Percentiles rank a stretch among this genome's conserved stretches.
Evolutionary conservation across 2,329 filamentous ascomycete species (phyloP).

Genomic region (Dryadomyces quercivorus): DNA sequence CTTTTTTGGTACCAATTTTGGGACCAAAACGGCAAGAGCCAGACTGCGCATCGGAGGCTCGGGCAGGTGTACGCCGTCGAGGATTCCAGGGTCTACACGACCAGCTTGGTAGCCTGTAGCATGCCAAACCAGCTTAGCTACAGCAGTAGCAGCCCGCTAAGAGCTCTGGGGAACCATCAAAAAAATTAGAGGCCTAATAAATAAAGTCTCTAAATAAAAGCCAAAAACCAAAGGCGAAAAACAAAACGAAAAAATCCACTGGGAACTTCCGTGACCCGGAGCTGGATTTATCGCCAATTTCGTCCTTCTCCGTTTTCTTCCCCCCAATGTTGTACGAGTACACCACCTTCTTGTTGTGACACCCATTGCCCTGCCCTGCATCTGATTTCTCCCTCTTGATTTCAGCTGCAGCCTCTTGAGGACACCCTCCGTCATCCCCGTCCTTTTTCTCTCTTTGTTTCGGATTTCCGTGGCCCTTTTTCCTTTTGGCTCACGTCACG

Average conservation of each 20-base stretch:
- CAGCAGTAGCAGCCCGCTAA: neutral
- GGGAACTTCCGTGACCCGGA: neutral
- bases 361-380: neutral
- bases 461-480: neutral
- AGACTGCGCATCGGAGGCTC: neutral
- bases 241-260: neutral
- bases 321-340: neutral
- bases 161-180: too few relatives aligned
- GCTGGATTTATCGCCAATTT: neutral
- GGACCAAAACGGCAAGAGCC: neutral
- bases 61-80: slow-evolving; percentile 1
- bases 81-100: too few relatives aligned
- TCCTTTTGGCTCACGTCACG: neutral
- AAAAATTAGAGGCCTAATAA: too few relatives aligned
- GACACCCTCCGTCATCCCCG: neutral
- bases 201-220: too few relatives aligned
- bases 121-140: too few relatives aligned
- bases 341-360: neutral
- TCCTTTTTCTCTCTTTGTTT: neutral
- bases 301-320: neutral
- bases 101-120: neutral
- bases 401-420: too few relatives aligned
- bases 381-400: neutral
- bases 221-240: neutral
- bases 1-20: too few relatives aligned